Base-by-base conservation (phyloP, 345 rosid genomes). In the Conringia planisiliqua region DNA sequence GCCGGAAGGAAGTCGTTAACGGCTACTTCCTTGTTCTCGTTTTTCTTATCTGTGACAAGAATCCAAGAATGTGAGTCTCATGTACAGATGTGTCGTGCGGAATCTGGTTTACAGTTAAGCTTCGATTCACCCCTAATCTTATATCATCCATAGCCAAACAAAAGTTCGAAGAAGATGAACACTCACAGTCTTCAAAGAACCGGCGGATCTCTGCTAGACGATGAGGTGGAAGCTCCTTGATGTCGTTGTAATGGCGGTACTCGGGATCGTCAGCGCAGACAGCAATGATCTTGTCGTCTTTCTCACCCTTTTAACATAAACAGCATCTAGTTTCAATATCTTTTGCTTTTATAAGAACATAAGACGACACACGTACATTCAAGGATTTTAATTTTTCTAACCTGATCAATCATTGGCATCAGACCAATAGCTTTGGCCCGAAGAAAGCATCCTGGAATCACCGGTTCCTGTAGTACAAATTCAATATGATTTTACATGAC, bases 321-420 rank as follows among this genome's bases (percentile, higher is more conserved):
- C 2, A 60, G 16, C 7, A 11, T 38, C 44, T 14, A 24, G 24
- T 32, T 61, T 60, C n/a, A 24, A 5, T 11, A 47, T 72, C 38
- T 38, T 32, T 62, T 50, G 13, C 40, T 54, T 55, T 40, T 7
- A n/a, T 26, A 5, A 47, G 29, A 16, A 12, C 43, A 43, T 8
- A 50, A 46, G 18, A 68, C 73, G 68, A 70, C n/a, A 64, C 39
- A 78, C 4, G 38, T 8, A 58, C 32, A 54, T 36, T 71, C 26
- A 48, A 66, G 60, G 69, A 43, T 70, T 29, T 46, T 27, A 9
- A 27, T 42, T 14, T 42, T 76, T 61, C 43, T 24, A 77, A 92
- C 99, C 90, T 90, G 97, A 71, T 95, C 99, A 70, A 95, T 95
- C 99, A 95, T 95, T 79, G 99, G 99, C 99, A 95, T 95, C 54